These are phyloP conservation scores for Leishmania guyanensis DNA, from an alignment of 208 protist species.

Conservation along the genomic window DNA sequence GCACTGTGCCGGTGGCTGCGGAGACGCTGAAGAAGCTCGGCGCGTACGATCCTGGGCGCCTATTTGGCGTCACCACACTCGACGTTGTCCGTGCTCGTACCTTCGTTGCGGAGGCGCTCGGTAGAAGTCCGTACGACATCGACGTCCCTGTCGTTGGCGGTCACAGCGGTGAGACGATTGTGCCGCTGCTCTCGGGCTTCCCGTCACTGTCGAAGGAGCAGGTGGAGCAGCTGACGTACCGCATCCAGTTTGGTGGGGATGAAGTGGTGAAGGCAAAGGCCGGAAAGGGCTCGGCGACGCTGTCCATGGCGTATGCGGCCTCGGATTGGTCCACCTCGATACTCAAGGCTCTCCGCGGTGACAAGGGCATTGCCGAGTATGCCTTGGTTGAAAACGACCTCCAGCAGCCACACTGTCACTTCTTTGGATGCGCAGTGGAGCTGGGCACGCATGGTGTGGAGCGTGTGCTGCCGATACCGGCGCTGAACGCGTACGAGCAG, in stretches of 20 bases:
- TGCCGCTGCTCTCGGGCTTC: constrained; percentile 90
- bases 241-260: constrained; percentile 84
- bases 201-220: constrained; percentile 55
- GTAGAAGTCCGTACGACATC: constrained; percentile 54
- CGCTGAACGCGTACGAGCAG: constrained; percentile 64
- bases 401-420: constrained; percentile 47
- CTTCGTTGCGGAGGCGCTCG: constrained; percentile 73
- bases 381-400: constrained; percentile 68
- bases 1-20: constrained; percentile 93
- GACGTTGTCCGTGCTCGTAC: constrained; percentile 85
- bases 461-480: constrained; percentile 60
- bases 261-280: constrained; percentile 92
- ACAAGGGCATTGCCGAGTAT: constrained; percentile 75
- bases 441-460: constrained; percentile 83
- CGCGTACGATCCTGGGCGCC: constrained; percentile 77
- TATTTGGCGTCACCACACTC: constrained; percentile 94
- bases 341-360: constrained; percentile 72
- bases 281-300: constrained; percentile 83
- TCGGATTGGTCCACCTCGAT: constrained; percentile 70
- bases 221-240: constrained; percentile 78
- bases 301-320: constrained; percentile 59
- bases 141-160: constrained; percentile 93
- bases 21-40: constrained; percentile 90
- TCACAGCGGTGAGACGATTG: constrained; percentile 94
- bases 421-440: constrained; percentile 82